Evolutionary conservation across 192 early-diverging fungal species (phyloP).

Genomic region (Geranomyces variabilis): DNA sequence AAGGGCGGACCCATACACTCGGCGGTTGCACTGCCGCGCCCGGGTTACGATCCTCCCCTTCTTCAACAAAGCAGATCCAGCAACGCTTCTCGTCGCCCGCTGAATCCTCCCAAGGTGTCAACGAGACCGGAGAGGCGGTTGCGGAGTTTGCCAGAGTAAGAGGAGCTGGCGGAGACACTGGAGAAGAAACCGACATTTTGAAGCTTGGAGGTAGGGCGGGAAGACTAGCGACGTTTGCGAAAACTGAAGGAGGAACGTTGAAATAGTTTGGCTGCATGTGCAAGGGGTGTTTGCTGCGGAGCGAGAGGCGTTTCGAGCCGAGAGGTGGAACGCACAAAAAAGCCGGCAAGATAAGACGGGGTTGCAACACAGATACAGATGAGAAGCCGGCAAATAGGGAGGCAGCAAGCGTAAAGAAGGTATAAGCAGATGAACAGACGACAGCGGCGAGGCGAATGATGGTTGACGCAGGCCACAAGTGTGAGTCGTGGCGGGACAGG

Average conservation of each 20-base stretch:
- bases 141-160: neutral
- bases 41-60: slow-evolving; percentile 17
- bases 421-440: no score
- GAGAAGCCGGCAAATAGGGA: no score
- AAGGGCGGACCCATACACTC: slow-evolving; percentile 20
- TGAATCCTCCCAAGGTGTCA: slow-evolving; percentile 32
- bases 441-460: no score
- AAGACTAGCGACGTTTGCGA: neutral
- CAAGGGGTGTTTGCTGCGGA: no score
- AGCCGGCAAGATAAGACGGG: no score
- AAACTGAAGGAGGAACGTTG: neutral
- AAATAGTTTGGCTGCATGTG: no score
- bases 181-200: slow-evolving; percentile 3
- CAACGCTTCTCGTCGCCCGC: slow-evolving; percentile 32
- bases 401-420: no score
- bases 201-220: neutral
- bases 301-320: no score
- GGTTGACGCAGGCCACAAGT: no score
- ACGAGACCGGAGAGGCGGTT: neutral
- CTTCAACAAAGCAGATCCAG: slow-evolving; percentile 49
- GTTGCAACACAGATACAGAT: no score
- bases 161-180: neutral
- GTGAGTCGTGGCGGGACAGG: no score
- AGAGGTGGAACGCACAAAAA: no score
- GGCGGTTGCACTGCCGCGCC: neutral